A percentile compares a stretch with the other conserved stretches of the same genome.
Conservation (phyloP, 805 yeast species). For the Wickerhamiella dianesei region DNA sequence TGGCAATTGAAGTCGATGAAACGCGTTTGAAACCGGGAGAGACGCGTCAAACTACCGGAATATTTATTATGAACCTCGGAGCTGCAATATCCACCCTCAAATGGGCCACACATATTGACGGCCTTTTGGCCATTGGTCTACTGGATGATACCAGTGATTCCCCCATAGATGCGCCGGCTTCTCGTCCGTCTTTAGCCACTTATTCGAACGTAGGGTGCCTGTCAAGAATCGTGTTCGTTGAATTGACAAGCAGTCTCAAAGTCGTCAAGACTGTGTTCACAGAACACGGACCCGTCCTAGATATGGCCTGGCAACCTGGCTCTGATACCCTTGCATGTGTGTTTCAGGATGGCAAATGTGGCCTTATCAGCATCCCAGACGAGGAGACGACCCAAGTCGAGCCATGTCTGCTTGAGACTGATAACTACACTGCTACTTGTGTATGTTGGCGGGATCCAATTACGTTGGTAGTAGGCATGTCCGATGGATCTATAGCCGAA, state of each 20-base stretch:
- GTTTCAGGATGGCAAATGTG: conserved; percentile 46
- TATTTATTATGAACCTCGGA: conserved; percentile 36
- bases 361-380: conserved; percentile 31
- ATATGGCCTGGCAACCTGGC: conserved; percentile 23
- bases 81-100: conserved; percentile 38
- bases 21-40: conserved; percentile 1
- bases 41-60: conserved; percentile 22
- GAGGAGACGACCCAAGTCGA: conserved; percentile 13
- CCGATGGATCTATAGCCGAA: conserved; percentile 48
- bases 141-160: conserved; percentile 22
- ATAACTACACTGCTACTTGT: conserved; percentile 29
- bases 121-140: conserved; percentile 38
- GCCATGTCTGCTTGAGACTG: conserved; percentile 15
- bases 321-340: conserved; percentile 33
- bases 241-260: background rate
- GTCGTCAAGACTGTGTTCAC: background rate
- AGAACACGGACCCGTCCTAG: conserved; percentile 18
- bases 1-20: background rate
- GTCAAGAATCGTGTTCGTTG: conserved; percentile 16
- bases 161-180: conserved; percentile 1
- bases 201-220: conserved; percentile 1
- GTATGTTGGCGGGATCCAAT: conserved; percentile 35
- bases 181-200: background rate
- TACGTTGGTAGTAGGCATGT: conserved; percentile 41
- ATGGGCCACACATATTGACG: conserved; percentile 31